These are phyloP conservation scores for Licmophora abbreviata DNA, from an alignment of 108 stramenopile species.

Conservation along the genomic window DNA sequence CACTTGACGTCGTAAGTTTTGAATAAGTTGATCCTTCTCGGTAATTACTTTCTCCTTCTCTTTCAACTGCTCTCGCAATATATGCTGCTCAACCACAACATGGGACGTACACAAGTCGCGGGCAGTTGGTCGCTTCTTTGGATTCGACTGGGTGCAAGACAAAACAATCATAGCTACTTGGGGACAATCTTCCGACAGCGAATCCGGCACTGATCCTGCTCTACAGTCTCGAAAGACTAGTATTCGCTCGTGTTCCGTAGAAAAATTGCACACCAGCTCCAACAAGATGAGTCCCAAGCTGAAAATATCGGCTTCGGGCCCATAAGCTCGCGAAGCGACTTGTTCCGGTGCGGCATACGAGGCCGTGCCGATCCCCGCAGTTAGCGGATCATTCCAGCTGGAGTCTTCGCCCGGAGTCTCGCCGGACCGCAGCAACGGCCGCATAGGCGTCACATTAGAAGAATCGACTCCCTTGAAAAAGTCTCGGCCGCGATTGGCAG, in stretches of 20 bases:
- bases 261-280: constrained; percentile 86
- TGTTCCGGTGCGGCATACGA: constrained; percentile 94
- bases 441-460: neutral
- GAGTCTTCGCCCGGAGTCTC: neutral
- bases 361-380: constrained; percentile 90
- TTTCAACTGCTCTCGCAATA: constrained; percentile 9
- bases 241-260: constrained; percentile 81
- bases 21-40: constrained; percentile 30
- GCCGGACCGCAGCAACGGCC: constrained; percentile 4
- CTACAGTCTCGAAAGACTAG: constrained; percentile 58
- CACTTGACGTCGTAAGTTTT: constrained; percentile 16
- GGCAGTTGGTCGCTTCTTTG: constrained; percentile 51
- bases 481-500: constrained; percentile 13
- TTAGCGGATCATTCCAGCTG: constrained; percentile 30
- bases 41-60: constrained; percentile 31
- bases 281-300: constrained; percentile 90
- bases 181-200: constrained; percentile 38
- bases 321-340: constrained; percentile 63
- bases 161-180: constrained; percentile 45
- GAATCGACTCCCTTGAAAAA: neutral
- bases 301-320: constrained; percentile 84
- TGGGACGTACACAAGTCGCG: neutral
- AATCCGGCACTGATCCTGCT: constrained; percentile 29
- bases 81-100: neutral
- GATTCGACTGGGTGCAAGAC: constrained; percentile 52